Conservation (phyloP, 148 eudicot species). For the Spergularia marina region DNA sequence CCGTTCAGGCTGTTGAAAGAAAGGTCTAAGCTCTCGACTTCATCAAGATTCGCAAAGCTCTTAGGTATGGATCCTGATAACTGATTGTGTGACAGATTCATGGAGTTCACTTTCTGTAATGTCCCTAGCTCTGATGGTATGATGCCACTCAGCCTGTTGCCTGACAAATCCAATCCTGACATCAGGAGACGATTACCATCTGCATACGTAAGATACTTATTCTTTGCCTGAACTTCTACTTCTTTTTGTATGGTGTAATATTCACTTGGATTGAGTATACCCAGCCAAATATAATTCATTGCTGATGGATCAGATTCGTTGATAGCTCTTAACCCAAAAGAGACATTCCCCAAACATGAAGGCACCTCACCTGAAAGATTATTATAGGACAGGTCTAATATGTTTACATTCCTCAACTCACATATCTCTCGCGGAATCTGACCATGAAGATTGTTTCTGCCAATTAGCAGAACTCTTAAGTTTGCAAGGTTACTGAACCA, state of each 20-base stretch:
- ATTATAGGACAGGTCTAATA: slow-evolving; percentile 17
- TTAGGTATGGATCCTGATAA: slow-evolving; percentile 21
- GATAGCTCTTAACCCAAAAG: slow-evolving; percentile 1
- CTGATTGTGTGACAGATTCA: slow-evolving; percentile 24
- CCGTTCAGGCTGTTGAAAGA: slow-evolving; percentile 22
- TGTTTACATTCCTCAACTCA: not conserved
- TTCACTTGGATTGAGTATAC: not conserved
- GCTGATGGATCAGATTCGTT: not conserved
- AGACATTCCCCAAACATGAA: slow-evolving; percentile 8
- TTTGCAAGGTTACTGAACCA: slow-evolving; percentile 13
- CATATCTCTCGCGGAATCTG: not conserved
- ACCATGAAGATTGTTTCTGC: slow-evolving; percentile 9
- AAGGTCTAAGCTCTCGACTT: slow-evolving; percentile 28
- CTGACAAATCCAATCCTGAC: slow-evolving; percentile 20
- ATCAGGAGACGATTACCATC: not conserved
- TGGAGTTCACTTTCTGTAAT: not conserved
- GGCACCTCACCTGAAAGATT: slow-evolving; percentile 11
- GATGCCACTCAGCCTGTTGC: slow-evolving; percentile 10
- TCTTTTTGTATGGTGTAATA: too few relatives aligned
- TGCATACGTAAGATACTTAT: slow-evolving; percentile 3
- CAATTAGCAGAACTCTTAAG: not conserved
- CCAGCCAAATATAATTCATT: not conserved
- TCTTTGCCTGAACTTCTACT: slow-evolving; percentile 7
- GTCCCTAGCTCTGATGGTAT: slow-evolving; percentile 15
- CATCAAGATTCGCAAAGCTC: slow-evolving; percentile 9